Conservation (phyloP, 306 rosid genomes). For the Glycine soja region DNA sequence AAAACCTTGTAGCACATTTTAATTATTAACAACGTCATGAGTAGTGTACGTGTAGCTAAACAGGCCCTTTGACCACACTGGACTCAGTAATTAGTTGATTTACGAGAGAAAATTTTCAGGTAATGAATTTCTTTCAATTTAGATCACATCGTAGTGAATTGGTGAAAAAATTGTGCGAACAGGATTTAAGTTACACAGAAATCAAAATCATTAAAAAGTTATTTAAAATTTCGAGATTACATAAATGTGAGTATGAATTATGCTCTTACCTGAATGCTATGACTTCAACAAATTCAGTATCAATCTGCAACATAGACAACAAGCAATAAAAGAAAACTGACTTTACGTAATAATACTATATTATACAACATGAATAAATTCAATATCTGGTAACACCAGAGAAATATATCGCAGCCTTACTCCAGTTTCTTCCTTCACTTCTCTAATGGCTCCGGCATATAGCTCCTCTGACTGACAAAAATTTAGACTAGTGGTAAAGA, state of each 20-base stretch:
- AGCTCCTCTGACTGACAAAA: conserved; percentile 76
- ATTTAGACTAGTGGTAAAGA: conserved; percentile 35
- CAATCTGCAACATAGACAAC: conserved; percentile 68
- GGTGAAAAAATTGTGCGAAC: not conserved
- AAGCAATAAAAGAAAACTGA: not conserved
- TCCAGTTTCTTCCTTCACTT: conserved; percentile 93
- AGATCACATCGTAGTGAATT: not conserved
- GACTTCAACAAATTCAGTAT: conserved; percentile 85
- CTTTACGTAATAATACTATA: not conserved
- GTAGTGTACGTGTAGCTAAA: not conserved
- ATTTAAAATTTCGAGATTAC: not conserved
- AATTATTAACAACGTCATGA: not conserved
- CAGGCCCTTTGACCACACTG: not conserved
- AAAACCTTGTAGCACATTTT: not conserved
- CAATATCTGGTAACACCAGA: not conserved
- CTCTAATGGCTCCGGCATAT: conserved; percentile 76
- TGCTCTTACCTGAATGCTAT: conserved; percentile 82
- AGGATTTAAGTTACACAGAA: not conserved
- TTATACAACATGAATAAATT: conserved; percentile 11
- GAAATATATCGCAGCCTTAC: conserved; percentile 48
- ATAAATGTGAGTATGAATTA: not conserved
- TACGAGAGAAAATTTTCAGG: not conserved
- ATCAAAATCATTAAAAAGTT: not conserved
- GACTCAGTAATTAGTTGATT: too few relatives aligned
- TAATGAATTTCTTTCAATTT: conserved; percentile 4